Percentiles rank a stretch among this genome's conserved stretches.
Conservation (phyloP, 495 filamentous ascomycete genomes). For the Oidiodendron maius region DNA sequence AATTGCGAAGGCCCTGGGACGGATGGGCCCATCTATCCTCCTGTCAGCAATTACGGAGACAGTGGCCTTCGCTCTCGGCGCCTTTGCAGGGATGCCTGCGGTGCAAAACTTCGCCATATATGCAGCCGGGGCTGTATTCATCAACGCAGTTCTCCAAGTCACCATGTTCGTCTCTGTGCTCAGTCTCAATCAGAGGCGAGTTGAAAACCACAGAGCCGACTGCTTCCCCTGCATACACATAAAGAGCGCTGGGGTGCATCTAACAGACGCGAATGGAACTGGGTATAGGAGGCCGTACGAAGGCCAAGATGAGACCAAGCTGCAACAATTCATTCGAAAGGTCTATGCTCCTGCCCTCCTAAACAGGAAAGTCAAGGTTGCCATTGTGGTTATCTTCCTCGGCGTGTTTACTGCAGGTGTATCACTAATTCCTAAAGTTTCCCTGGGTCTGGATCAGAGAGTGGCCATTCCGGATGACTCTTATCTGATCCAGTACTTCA, state of each 20-base stretch:
- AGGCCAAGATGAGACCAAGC: constrained; percentile 70
- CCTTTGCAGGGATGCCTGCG: constrained; percentile 93
- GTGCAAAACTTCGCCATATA: constrained; percentile 96
- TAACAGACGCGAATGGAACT: constrained; percentile 27
- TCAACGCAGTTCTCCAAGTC: constrained; percentile 91
- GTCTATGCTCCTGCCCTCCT: constrained; percentile 79
- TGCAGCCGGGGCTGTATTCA: constrained; percentile 91
- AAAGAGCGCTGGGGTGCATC: constrained; percentile 49
- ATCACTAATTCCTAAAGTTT: constrained; percentile 74
- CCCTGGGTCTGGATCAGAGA: constrained; percentile 87
- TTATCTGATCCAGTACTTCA: constrained; percentile 90
- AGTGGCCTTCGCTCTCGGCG: constrained; percentile 84
- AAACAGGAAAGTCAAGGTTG: constrained; percentile 68
- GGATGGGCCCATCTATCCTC: constrained; percentile 96
- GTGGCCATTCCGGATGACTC: constrained; percentile 90
- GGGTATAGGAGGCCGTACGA: constrained; percentile 34
- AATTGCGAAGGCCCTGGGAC: constrained; percentile 76
- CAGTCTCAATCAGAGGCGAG: constrained; percentile 80
- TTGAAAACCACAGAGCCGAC: constrained; percentile 81
- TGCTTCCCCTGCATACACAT: constrained; percentile 86
- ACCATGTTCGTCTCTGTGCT: constrained; percentile 95
- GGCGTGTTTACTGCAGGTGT: constrained; percentile 82
- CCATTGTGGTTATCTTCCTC: constrained; percentile 71
- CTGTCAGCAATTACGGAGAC: constrained; percentile 92
- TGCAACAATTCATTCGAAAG: constrained; percentile 84